Conservation (phyloP, 1,284 basidiomycete genomes). For the Ceratobasidium papillatum region DNA sequence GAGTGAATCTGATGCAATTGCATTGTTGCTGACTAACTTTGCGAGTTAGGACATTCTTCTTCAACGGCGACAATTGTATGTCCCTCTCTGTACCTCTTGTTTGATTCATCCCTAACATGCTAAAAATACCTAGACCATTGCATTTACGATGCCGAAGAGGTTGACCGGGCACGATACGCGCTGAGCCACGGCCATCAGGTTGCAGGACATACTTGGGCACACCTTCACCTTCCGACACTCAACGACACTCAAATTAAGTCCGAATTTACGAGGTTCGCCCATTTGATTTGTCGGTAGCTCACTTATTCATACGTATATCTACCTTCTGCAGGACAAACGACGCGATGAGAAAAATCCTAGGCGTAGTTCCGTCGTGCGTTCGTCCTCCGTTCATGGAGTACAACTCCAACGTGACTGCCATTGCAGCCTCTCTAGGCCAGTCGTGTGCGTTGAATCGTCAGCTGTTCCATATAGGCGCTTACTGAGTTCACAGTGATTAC, state of each 20-base stretch:
- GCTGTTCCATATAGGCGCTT: too few relatives aligned
- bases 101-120: not conserved
- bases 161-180: constrained; percentile 53
- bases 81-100: too few relatives aligned
- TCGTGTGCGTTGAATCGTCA: not conserved
- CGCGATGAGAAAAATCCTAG: constrained; percentile 44
- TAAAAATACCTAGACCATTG: constrained; percentile 52
- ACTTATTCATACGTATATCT: too few relatives aligned
- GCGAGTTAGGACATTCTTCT: constrained; percentile 15
- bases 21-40: not conserved
- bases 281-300: too few relatives aligned
- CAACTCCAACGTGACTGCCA: constrained; percentile 27
- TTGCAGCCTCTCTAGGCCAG: constrained; percentile 37
- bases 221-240: constrained; percentile 38
- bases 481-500: constrained; percentile 1
- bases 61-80: constrained; percentile 43
- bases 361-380: constrained; percentile 45
- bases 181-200: constrained; percentile 56
- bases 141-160: constrained; percentile 54
- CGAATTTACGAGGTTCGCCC: constrained; percentile 36
- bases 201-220: constrained; percentile 58
- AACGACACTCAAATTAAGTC: constrained; percentile 14
- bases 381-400: constrained; percentile 42
- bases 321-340: constrained; percentile 23
- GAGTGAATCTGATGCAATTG: not conserved